Evolutionary conservation across 345 rosid genomes (phyloP).

Genomic region (Salix caprea): DNA sequence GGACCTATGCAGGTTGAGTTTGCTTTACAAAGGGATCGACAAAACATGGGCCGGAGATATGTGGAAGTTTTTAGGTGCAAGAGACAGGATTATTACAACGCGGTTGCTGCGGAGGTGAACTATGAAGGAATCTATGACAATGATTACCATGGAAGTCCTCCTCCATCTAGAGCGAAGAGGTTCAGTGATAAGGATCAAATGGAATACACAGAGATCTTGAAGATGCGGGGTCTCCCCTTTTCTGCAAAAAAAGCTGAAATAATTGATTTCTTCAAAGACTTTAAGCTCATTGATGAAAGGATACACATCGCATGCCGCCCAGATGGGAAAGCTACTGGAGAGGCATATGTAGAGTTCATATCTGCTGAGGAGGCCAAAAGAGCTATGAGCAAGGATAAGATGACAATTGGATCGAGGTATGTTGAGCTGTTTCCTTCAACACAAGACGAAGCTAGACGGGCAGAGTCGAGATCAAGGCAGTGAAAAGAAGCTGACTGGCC

Average conservation of each 20-base stretch:
- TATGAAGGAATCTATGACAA: constrained; percentile 69
- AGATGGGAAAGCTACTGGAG: constrained; percentile 93
- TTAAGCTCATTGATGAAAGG: constrained; percentile 51
- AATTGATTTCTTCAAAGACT: constrained; percentile 62
- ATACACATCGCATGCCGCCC: constrained; percentile 80
- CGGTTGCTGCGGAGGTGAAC: constrained; percentile 79
- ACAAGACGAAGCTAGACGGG: constrained; percentile 76
- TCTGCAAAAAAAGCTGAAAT: constrained; percentile 63
- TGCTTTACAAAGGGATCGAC: constrained; percentile 82
- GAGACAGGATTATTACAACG: constrained; percentile 77
- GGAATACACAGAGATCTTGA: constrained; percentile 74
- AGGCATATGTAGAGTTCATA: constrained; percentile 80
- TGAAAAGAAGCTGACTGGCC: constrained; percentile 27
- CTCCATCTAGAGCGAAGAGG: constrained; percentile 65
- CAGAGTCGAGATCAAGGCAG: constrained; percentile 88
- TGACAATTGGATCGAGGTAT: constrained; percentile 80
- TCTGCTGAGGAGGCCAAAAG: constrained; percentile 71
- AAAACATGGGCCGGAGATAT: constrained; percentile 83
- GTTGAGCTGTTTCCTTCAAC: constrained; percentile 86
- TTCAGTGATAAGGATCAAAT: constrained; percentile 63
- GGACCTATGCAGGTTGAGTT: constrained; percentile 76
- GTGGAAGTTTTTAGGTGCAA: constrained; percentile 89
- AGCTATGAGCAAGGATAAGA: constrained; percentile 89
- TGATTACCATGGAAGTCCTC: constrained; percentile 66
- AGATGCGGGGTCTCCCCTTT: constrained; percentile 92